These are phyloP conservation scores for Papiliotrema terrestris DNA, from an alignment of 1,284 basidiomycete genomes.

Conservation along the genomic window DNA sequence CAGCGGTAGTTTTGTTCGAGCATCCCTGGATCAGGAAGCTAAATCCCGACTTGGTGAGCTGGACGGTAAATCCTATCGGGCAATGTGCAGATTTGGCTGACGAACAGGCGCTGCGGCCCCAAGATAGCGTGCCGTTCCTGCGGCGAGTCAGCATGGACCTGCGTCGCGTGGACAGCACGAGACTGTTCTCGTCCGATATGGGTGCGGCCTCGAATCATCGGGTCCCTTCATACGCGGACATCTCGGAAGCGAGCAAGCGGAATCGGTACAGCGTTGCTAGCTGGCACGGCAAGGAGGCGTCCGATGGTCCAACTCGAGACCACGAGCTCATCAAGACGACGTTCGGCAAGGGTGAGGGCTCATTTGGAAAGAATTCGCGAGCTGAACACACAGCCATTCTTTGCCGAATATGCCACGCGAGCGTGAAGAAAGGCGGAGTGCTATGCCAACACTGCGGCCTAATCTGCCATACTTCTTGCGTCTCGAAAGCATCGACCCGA, in stretches of 20 bases:
- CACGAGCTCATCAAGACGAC: conserved; percentile 88
- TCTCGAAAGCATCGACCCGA: conserved; percentile 65
- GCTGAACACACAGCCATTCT: conserved; percentile 61
- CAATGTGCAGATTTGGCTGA: background rate
- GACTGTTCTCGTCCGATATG: conserved; percentile 18
- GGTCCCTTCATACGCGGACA: conserved; percentile 5
- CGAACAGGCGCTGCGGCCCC: conserved; percentile 68
- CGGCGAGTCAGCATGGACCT: conserved; percentile 81
- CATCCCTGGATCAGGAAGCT: conserved; percentile 85
- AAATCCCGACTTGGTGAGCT: conserved; percentile 59
- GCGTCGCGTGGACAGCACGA: conserved; percentile 62
- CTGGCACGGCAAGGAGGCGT: conserved; percentile 47
- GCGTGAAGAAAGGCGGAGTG: conserved; percentile 80
- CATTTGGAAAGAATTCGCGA: conserved; percentile 7
- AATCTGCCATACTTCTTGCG: conserved; percentile 79
- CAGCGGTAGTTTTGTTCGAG: conserved; percentile 76
- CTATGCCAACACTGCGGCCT: conserved; percentile 86
- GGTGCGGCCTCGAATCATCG: background rate
- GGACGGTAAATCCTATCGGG: background rate
- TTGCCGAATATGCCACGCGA: conserved; percentile 76
- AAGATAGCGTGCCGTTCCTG: conserved; percentile 91
- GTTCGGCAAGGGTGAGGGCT: conserved; percentile 75
- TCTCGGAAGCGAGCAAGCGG: conserved; percentile 9
- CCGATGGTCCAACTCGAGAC: conserved; percentile 52
- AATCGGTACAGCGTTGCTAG: conserved; percentile 23